A percentile compares a stretch with the other conserved stretches of the same genome.
phyloP scores from a whole-genome alignment of 768 basidiomycete species.

The Tulasnella sp. region DNA sequence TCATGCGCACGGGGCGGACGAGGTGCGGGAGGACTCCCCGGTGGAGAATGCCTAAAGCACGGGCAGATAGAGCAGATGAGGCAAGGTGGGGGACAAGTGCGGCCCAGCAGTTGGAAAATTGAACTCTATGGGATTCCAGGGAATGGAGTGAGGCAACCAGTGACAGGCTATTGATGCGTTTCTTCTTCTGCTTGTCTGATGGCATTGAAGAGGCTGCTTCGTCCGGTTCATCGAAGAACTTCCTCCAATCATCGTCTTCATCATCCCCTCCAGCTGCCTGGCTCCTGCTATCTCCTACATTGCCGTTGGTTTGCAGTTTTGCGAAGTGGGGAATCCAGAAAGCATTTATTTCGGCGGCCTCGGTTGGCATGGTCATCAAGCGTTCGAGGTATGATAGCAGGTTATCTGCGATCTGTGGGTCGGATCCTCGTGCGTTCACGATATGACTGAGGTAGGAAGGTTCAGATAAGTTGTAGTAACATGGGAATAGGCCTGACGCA shows the following conservation, averaged over 20 bases:
- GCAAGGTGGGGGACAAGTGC: constrained; percentile 60
- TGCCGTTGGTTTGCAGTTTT: constrained; percentile 32
- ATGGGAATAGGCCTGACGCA: constrained; percentile 37
- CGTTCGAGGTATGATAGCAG: constrained; percentile 62
- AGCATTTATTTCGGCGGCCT: constrained; percentile 58
- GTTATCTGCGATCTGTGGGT: constrained; percentile 44
- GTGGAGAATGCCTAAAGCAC: constrained; percentile 75
- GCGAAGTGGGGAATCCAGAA: constrained; percentile 66
- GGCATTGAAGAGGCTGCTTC: constrained; percentile 36
- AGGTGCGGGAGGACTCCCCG: constrained; percentile 77
- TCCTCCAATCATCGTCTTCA: constrained; percentile 69
- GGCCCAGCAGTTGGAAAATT: constrained; percentile 81
- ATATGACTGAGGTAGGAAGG: constrained; percentile 30
- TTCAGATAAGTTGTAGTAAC: constrained; percentile 19
- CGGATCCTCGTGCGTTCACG: constrained; percentile 34
- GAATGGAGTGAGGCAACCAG: constrained; percentile 75
- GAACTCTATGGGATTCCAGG: constrained; percentile 68
- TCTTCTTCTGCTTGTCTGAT: constrained; percentile 40
- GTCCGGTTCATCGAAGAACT: constrained; percentile 68
- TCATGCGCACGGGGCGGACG: constrained; percentile 70
- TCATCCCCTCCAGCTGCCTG: constrained; percentile 39
- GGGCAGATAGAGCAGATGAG: constrained; percentile 44
- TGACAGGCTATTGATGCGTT: constrained; percentile 60
- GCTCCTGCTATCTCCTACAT: constrained; percentile 19
- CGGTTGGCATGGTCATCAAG: constrained; percentile 69